Evolutionary conservation across 2,329 filamentous ascomycete species (phyloP).

Genomic region (Colletotrichum cordylinicola): DNA sequence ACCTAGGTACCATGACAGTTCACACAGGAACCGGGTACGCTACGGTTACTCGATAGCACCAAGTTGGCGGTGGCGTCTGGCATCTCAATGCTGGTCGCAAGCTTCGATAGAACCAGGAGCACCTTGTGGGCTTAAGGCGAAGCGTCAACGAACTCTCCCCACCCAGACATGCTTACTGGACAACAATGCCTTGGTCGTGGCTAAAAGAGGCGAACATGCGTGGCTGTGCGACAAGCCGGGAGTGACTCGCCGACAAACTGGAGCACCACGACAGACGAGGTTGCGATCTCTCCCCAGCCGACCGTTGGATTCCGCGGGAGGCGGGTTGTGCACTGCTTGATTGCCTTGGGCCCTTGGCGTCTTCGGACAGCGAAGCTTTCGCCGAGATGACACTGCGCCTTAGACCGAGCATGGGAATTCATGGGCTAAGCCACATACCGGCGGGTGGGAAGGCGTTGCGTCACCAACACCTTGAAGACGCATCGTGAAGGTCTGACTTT

Average conservation of each 20-base stretch:
- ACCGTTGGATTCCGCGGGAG: neutral
- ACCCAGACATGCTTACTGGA: neutral
- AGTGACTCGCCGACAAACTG: neutral
- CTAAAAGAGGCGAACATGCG: constrained; percentile 1
- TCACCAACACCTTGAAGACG: neutral
- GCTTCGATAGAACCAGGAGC: neutral
- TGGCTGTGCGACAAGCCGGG: constrained; percentile 5
- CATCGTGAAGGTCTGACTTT: neutral
- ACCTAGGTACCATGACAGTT: neutral
- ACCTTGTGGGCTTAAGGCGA: neutral
- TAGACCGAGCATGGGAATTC: neutral
- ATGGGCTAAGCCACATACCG: neutral
- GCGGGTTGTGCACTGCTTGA: neutral
- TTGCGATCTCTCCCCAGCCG: neutral
- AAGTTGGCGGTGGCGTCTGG: neutral
- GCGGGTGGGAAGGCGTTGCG: neutral
- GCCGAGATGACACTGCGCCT: neutral
- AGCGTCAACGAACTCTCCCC: constrained; percentile 2
- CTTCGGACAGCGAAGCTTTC: neutral
- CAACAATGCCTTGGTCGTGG: neutral
- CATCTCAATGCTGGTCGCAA: neutral
- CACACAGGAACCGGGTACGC: neutral
- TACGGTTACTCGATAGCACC: neutral
- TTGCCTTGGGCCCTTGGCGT: neutral
- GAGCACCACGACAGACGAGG: neutral